Percentiles rank a stretch among this genome's conserved stretches.
These are phyloP conservation scores for Francoa sonchifolia DNA, from an alignment of 441 rosid genomes.

Conservation along the genomic window DNA sequence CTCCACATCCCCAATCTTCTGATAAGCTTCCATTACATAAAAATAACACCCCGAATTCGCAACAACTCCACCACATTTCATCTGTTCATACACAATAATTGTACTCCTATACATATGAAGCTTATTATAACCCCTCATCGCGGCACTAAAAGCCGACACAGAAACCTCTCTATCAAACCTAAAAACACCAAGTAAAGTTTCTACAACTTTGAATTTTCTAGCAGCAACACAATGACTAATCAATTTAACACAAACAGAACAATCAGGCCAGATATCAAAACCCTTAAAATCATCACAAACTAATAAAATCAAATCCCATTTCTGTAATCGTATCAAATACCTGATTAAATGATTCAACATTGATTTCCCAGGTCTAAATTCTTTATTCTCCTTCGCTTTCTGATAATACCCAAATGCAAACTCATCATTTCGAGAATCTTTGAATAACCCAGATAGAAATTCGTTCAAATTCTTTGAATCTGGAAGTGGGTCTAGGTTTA, in stretches of 20 bases:
- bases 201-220: conserved; percentile 40
- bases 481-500: conserved; percentile 10
- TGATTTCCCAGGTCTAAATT: conserved; percentile 33
- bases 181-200: conserved; percentile 36
- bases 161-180: conserved; percentile 24
- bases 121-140: conserved; percentile 67
- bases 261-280: conserved; percentile 44
- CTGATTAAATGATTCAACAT: conserved; percentile 40
- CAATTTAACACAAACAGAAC: conserved; percentile 38
- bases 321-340: conserved; percentile 41
- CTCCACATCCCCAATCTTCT: conserved; percentile 29
- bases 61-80: conserved; percentile 30
- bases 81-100: conserved; percentile 30
- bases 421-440: conserved; percentile 28
- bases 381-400: conserved; percentile 41
- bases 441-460: conserved; percentile 37
- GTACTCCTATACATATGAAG: conserved; percentile 72
- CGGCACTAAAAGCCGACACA: conserved; percentile 39
- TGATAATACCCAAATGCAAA: conserved; percentile 39
- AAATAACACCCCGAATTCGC: conserved; percentile 43
- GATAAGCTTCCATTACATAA: conserved; percentile 55
- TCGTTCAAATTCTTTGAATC: conserved; percentile 26
- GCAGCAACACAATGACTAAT: conserved; percentile 39
- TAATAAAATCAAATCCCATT: conserved; percentile 41
- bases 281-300: conserved; percentile 41